phyloP scores from a whole-genome alignment of 2,329 filamentous ascomycete species.

The Penicillium griseofulvum region DNA sequence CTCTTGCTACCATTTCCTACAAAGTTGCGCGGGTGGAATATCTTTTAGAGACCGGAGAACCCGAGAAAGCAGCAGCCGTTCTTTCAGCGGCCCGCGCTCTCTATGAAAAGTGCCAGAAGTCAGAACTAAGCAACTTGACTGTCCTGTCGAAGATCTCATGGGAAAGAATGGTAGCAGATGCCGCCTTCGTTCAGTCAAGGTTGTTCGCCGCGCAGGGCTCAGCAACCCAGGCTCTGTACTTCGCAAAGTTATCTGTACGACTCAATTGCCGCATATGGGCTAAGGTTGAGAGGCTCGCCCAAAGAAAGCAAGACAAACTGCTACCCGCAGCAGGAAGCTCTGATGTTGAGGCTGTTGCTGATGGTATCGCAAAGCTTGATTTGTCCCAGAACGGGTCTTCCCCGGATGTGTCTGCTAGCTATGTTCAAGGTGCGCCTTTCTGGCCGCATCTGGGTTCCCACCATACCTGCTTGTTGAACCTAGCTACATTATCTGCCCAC shows the following conservation, averaged over 20 bases:
- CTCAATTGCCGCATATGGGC: conserved; percentile 53
- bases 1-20: conserved; percentile 54
- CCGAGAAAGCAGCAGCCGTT: conserved; percentile 55
- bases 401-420: conserved; percentile 44
- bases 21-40: conserved; percentile 75
- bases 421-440: conserved; percentile 63
- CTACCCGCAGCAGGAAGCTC: conserved; percentile 21
- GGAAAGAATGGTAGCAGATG: conserved; percentile 58
- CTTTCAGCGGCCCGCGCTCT: conserved; percentile 29
- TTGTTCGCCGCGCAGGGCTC: conserved; percentile 59
- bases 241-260: conserved; percentile 50
- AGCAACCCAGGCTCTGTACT: conserved; percentile 46
- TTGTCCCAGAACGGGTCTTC: conserved; percentile 34
- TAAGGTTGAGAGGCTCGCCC: conserved; percentile 47
- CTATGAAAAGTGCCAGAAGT: conserved; percentile 33
- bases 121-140: conserved; percentile 33
- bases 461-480: conserved; percentile 67
- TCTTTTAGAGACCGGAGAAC: conserved; percentile 63
- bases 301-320: conserved; percentile 34
- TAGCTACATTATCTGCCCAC: conserved; percentile 76
- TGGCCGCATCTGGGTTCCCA: conserved; percentile 77
- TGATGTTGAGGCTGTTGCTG: conserved; percentile 38
- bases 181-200: conserved; percentile 63
- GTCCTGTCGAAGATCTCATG: conserved; percentile 43
- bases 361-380: conserved; percentile 41